Percentiles rank a stretch among this genome's conserved stretches.
Evolutionary conservation across 352 stramenopile genomes (phyloP).

Genomic region (Elongisporangium anandrum): DNA sequence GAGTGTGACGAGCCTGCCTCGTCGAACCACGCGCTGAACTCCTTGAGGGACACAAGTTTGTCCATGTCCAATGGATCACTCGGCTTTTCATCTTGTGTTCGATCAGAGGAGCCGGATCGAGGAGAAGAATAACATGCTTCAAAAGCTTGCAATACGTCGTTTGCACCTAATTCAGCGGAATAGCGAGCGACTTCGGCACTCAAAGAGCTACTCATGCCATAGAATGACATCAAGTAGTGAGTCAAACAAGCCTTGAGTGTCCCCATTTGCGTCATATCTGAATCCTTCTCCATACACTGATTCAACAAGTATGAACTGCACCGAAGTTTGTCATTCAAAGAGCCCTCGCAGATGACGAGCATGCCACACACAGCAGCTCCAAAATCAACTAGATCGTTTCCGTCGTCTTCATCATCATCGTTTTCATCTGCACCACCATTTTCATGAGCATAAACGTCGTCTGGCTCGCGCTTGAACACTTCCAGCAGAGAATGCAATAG

Average conservation of each 20-base stretch:
- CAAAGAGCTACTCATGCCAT: constrained; percentile 76
- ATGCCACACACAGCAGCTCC: constrained; percentile 52
- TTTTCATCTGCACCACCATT: constrained; percentile 19
- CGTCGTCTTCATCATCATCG: constrained; percentile 44
- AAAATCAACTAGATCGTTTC: constrained; percentile 49
- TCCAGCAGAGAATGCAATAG: constrained; percentile 57
- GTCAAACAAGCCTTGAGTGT: constrained; percentile 62
- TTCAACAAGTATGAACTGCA: constrained; percentile 36
- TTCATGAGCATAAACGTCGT: constrained; percentile 13
- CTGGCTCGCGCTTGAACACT: constrained; percentile 56
- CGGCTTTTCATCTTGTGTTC: constrained; percentile 11
- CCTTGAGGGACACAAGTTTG: constrained; percentile 43
- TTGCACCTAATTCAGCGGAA: constrained; percentile 60
- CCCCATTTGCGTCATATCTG: constrained; percentile 38
- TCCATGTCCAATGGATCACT: constrained; percentile 25
- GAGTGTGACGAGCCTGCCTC: constrained; percentile 58
- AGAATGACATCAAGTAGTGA: constrained; percentile 81
- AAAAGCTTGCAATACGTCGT: constrained; percentile 66
- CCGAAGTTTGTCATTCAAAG: constrained; percentile 50
- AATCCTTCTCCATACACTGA: constrained; percentile 22
- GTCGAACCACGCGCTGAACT: constrained; percentile 78
- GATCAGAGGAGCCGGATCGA: neutral
- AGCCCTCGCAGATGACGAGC: constrained; percentile 63
- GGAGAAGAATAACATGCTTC: neutral
- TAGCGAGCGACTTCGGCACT: constrained; percentile 67